These are phyloP conservation scores for Metschnikowia santaceciliae DNA, from an alignment of 805 yeast species.

Conservation along the genomic window DNA sequence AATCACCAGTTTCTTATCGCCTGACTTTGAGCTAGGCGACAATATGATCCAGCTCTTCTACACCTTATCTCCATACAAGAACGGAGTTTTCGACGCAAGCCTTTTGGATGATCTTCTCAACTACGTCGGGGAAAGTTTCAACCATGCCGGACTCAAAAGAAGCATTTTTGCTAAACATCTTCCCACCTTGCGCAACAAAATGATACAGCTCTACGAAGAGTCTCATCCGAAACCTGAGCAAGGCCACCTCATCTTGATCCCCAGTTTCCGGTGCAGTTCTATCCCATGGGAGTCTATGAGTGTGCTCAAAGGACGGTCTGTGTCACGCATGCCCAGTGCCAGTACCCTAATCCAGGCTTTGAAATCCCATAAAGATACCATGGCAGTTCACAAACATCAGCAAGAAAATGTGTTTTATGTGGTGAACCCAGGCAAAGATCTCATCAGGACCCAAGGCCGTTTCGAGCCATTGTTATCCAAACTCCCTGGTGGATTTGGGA, in stretches of 20 bases:
- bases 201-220: slow-evolving; percentile 1
- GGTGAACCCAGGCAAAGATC: slow-evolving; percentile 80
- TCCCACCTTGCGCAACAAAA: background rate
- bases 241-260: slow-evolving; percentile 64
- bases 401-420: slow-evolving; percentile 42
- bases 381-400: slow-evolving; percentile 4
- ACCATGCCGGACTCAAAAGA: background rate
- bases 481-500: slow-evolving; percentile 48
- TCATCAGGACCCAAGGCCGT: slow-evolving; percentile 58
- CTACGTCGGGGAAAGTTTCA: slow-evolving; percentile 2
- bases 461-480: slow-evolving; percentile 45
- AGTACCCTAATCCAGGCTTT: slow-evolving; percentile 39
- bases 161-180: background rate
- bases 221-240: background rate
- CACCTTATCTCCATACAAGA: slow-evolving; percentile 7
- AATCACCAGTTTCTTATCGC: slow-evolving; percentile 9
- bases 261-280: slow-evolving; percentile 59
- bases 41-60: slow-evolving; percentile 20
- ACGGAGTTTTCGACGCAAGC: slow-evolving; percentile 3
- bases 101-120: slow-evolving; percentile 9
- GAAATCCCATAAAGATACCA: slow-evolving; percentile 5
- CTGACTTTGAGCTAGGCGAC: slow-evolving; percentile 15
- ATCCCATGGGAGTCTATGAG: slow-evolving; percentile 91
- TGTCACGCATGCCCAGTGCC: slow-evolving; percentile 72
- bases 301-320: slow-evolving; percentile 48